phyloP scores from a whole-genome alignment of 2,329 filamentous ascomycete species.

The Daldinia eschscholtzii region DNA sequence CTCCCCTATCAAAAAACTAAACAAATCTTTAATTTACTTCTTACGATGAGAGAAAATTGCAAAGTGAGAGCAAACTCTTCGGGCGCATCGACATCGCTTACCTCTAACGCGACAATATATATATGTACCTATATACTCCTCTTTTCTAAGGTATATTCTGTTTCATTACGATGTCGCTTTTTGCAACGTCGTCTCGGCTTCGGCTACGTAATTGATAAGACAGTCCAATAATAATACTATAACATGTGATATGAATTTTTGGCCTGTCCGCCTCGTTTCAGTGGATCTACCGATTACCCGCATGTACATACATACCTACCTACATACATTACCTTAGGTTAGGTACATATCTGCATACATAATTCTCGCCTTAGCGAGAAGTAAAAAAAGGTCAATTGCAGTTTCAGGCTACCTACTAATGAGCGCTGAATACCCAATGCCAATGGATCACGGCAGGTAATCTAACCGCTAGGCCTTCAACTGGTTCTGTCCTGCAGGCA shows the following conservation, averaged over 20 bases:
- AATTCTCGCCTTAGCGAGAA: conserved; percentile 1
- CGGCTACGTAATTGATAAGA: conserved; percentile 30
- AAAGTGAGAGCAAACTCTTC: conserved; percentile 15
- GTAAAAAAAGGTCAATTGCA: neutral
- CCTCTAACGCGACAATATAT: conserved; percentile 6
- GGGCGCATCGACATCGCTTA: neutral
- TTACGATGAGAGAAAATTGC: conserved; percentile 23
- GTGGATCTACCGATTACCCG: conserved; percentile 26
- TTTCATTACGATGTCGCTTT: conserved; percentile 35
- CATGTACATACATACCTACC: conserved; percentile 13
- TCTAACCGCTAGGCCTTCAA: conserved; percentile 13
- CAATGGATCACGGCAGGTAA: neutral
- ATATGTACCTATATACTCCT: neutral
- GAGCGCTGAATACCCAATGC: neutral
- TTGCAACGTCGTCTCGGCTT: conserved; percentile 32
- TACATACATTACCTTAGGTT: neutral
- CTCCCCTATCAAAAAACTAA: conserved; percentile 5
- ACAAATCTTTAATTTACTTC: conserved; percentile 26
- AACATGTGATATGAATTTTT: conserved; percentile 15
- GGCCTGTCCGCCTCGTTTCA: conserved; percentile 19
- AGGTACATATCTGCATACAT: neutral
- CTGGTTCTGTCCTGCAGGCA: conserved; percentile 23
- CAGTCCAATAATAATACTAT: conserved; percentile 16
- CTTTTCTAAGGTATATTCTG: conserved; percentile 4
- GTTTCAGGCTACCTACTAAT: conserved; percentile 4